A percentile compares a stretch with the other conserved stretches of the same genome.
phyloP scores from a whole-genome alignment of 202 grass and related monocot genomes.

The Digitaria exilis region DNA sequence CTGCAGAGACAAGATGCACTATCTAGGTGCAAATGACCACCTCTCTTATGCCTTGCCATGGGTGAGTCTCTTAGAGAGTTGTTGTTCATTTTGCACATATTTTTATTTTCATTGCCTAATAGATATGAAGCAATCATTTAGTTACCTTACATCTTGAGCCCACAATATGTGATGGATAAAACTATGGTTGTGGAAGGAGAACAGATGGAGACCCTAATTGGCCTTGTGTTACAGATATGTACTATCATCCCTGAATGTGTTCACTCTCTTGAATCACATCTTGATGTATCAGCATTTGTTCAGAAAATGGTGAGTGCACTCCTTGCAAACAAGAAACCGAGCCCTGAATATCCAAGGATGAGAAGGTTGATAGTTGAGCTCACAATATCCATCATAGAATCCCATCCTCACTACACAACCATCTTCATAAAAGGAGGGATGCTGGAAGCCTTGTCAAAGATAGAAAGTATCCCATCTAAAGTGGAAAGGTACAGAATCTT shows the following conservation, averaged over 20 bases:
- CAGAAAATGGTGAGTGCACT: neutral
- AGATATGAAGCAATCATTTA: neutral
- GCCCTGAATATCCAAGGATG: neutral
- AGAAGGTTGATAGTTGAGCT: constrained; percentile 8
- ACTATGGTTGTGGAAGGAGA: neutral
- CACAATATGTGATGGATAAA: neutral
- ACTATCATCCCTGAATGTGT: neutral
- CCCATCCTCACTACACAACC: neutral
- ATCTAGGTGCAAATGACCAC: neutral
- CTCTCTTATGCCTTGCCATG: neutral
- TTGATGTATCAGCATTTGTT: neutral
- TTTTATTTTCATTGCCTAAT: neutral
- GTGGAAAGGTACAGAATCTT: constrained; percentile 2
- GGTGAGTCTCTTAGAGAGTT: neutral
- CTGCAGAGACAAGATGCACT: neutral
- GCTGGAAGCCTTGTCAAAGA: neutral
- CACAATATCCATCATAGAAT: neutral
- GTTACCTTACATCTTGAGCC: neutral
- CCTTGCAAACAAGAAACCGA: neutral
- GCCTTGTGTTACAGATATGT: neutral
- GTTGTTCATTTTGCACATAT: neutral
- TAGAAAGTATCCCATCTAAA: neutral
- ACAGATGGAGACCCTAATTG: neutral
- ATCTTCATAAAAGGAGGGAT: neutral
- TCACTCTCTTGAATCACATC: neutral